Percentiles rank a stretch among this genome's conserved stretches.
Evolutionary conservation across 1,284 basidiomycete genomes (phyloP).

Genomic region (Tremellales sp.): DNA sequence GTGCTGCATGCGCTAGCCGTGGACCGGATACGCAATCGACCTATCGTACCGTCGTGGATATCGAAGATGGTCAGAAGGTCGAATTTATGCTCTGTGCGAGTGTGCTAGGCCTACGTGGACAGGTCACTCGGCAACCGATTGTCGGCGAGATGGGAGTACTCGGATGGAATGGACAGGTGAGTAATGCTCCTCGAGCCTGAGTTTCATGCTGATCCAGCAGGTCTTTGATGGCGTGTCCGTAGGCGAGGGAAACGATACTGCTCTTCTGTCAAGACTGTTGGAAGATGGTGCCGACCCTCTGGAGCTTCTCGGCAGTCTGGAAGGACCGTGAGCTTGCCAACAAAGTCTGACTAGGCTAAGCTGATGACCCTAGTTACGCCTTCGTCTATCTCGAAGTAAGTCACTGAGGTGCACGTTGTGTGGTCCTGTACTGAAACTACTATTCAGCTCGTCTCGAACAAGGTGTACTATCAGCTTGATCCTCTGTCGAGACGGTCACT

Average conservation of each 20-base stretch:
- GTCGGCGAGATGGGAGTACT: slow-evolving; percentile 56
- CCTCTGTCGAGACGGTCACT: slow-evolving; percentile 88
- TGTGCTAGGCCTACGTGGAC: slow-evolving; percentile 73
- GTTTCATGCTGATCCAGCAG: slow-evolving; percentile 43
- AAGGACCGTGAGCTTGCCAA: slow-evolving; percentile 78
- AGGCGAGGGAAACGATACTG: slow-evolving; percentile 73
- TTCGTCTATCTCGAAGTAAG: slow-evolving; percentile 73
- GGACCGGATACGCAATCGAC: slow-evolving; percentile 33
- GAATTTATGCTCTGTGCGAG: slow-evolving; percentile 62
- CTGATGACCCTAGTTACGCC: slow-evolving; percentile 63
- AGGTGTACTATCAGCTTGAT: slow-evolving; percentile 77
- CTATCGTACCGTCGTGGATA: slow-evolving; percentile 5
- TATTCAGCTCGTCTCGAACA: slow-evolving; percentile 49
- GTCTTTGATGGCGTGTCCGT: slow-evolving; percentile 69
- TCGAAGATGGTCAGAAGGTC: slow-evolving; percentile 4
- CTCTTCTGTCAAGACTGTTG: slow-evolving; percentile 60
- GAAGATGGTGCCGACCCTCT: slow-evolving; percentile 52
- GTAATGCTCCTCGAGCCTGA: slow-evolving; percentile 18
- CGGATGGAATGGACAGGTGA: slow-evolving; percentile 87
- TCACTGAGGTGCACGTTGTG: slow-evolving; percentile 5
- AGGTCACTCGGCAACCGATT: slow-evolving; percentile 69
- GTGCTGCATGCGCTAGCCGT: slow-evolving; percentile 12
- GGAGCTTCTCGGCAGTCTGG: slow-evolving; percentile 60
- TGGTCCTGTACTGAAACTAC: background rate
- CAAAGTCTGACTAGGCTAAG: background rate